Conservation (phyloP, 805 yeast genomes). For the Henningerozyma blattae region DNA sequence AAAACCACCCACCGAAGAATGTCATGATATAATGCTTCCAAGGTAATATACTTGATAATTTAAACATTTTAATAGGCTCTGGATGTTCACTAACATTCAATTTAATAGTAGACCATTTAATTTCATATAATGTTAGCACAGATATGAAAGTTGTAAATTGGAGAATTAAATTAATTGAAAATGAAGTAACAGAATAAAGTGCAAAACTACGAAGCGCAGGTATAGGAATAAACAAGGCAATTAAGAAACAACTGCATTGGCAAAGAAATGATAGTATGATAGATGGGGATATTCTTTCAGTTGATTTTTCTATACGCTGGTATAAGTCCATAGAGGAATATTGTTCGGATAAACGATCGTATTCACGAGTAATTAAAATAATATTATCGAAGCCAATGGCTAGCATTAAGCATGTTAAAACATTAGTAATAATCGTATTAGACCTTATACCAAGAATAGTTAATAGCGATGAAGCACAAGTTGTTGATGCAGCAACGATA, state of each 20-base stretch:
- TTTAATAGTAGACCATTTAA: slow-evolving; percentile 1
- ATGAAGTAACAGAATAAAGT: slow-evolving; percentile 77
- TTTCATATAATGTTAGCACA: slow-evolving; percentile 35
- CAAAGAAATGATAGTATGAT: slow-evolving; percentile 65
- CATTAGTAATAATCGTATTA: slow-evolving; percentile 90
- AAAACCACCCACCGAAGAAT: slow-evolving; percentile 49
- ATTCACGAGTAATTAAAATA: slow-evolving; percentile 73
- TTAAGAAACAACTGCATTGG: slow-evolving; percentile 66
- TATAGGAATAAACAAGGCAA: slow-evolving; percentile 79
- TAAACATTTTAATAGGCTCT: slow-evolving; percentile 3
- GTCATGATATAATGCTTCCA: slow-evolving; percentile 40
- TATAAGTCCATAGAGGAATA: slow-evolving; percentile 39
- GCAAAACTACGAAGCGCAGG: slow-evolving; percentile 96
- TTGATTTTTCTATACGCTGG: slow-evolving; percentile 48
- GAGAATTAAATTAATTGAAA: slow-evolving; percentile 58
- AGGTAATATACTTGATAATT: no score
- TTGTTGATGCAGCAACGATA: slow-evolving; percentile 70
- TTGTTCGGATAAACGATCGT: slow-evolving; percentile 39
- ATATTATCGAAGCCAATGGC: slow-evolving; percentile 97
- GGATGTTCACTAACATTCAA: slow-evolving; percentile 7
- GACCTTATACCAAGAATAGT: slow-evolving; percentile 69
- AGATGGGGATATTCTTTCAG: slow-evolving; percentile 77
- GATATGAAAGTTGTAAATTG: slow-evolving; percentile 79
- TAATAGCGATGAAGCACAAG: slow-evolving; percentile 73
- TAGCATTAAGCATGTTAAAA: slow-evolving; percentile 81